Percentiles rank a stretch among this genome's conserved stretches.
phyloP scores from a whole-genome alignment of 2,329 filamentous ascomycete species.

The Neofusicoccum parvum region DNA sequence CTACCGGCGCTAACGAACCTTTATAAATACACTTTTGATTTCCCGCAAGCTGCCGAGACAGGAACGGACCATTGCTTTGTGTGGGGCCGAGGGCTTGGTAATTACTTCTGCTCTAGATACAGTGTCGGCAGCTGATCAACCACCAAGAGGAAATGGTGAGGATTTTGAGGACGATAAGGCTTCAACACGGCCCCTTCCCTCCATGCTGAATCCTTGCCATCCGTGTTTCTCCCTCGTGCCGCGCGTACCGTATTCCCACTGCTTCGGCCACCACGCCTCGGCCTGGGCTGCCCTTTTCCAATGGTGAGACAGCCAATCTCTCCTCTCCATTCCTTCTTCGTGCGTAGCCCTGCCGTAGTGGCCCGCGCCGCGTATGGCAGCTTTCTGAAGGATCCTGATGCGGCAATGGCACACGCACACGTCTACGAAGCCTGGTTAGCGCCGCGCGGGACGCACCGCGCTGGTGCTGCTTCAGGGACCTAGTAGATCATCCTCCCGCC shows the following conservation, averaged over 20 bases:
- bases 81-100: background rate
- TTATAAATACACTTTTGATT: background rate
- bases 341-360: background rate
- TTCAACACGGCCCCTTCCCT: too few relatives aligned
- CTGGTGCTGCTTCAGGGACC: background rate
- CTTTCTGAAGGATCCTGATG: background rate
- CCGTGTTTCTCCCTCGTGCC: too few relatives aligned
- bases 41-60: background rate
- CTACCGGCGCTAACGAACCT: background rate
- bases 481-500: background rate
- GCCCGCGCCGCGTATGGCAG: background rate
- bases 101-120: background rate
- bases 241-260: too few relatives aligned
- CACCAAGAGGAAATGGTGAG: background rate
- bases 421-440: background rate
- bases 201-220: too few relatives aligned
- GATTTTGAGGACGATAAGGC: too few relatives aligned
- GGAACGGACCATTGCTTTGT: background rate
- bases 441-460: background rate
- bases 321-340: background rate
- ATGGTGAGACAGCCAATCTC: conserved; percentile 5
- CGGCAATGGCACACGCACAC: background rate
- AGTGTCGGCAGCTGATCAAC: background rate
- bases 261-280: background rate
- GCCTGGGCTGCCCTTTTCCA: background rate